Evolutionary conservation across 176 grass and related monocot genomes (phyloP).

Genomic region (Triticum turgidum): DNA sequence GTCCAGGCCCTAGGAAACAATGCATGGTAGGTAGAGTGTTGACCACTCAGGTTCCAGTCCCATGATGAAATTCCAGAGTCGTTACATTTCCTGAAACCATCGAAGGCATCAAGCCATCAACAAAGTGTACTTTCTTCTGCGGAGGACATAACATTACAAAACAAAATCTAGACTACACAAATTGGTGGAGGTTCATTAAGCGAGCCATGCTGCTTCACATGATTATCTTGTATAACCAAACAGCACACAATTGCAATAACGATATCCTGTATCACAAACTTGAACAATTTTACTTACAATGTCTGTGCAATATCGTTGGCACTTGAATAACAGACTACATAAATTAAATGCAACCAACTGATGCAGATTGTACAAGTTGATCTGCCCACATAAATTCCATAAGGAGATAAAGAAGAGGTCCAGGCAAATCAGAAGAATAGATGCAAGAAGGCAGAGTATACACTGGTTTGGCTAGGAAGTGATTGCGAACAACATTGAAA

Average conservation of each 20-base stretch:
- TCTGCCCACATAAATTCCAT: conserved; percentile 7
- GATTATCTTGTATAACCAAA: background rate
- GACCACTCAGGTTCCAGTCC: conserved; percentile 96
- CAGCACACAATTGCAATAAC: conserved; percentile 5
- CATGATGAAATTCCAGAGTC: conserved; percentile 94
- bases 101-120: conserved; percentile 17
- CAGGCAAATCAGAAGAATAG: background rate
- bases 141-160: background rate
- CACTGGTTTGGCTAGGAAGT: background rate
- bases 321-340: background rate
- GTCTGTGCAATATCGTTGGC: background rate
- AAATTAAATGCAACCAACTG: background rate
- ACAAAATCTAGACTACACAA: conserved; percentile 3
- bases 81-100: conserved; percentile 62
- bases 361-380: background rate
- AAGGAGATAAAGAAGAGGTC: background rate
- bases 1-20: conserved; percentile 98
- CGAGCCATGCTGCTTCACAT: background rate
- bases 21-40: conserved; percentile 96
- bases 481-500: background rate
- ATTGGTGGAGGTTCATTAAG: background rate
- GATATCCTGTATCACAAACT: conserved; percentile 19
- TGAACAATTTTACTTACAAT: background rate
- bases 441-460: background rate
- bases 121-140: background rate